Evolutionary conservation across 805 yeast genomes (phyloP).

Genomic region (Zygotorulaspora sp.): DNA sequence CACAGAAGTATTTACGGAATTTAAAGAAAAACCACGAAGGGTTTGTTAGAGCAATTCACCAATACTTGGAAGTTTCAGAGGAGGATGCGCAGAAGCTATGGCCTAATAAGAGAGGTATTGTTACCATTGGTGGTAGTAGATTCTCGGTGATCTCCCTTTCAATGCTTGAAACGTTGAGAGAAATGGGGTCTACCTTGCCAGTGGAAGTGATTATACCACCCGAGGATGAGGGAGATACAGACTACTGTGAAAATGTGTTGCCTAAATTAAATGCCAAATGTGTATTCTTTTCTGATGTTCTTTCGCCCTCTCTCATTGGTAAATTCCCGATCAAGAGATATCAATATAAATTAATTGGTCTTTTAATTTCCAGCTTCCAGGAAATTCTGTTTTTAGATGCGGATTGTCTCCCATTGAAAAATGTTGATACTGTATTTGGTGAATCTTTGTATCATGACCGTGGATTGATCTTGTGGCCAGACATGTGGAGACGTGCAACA

Average conservation of each 20-base stretch:
- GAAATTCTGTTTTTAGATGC: constrained; percentile 71
- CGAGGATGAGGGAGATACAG: constrained; percentile 63
- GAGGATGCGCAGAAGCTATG: constrained; percentile 6
- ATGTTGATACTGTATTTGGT: constrained; percentile 44
- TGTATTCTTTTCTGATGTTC: constrained; percentile 46
- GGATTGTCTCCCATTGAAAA: constrained; percentile 55
- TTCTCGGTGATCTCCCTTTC: constrained; percentile 60
- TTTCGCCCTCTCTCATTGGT: constrained; percentile 44
- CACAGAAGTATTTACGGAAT: constrained; percentile 11
- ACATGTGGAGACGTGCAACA: constrained; percentile 68
- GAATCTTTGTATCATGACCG: constrained; percentile 42
- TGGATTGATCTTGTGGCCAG: constrained; percentile 71
- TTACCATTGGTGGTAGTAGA: constrained; percentile 71
- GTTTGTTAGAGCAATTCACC: constrained; percentile 13
- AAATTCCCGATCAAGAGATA: constrained; percentile 46
- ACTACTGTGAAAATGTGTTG: constrained; percentile 59
- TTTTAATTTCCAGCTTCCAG: constrained; percentile 72
- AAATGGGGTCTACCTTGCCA: constrained; percentile 64
- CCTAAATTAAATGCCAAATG: constrained; percentile 66
- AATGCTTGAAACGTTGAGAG: constrained; percentile 51
- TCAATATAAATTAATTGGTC: constrained; percentile 68
- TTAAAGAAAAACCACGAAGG: constrained; percentile 16
- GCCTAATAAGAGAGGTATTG: constrained; percentile 53
- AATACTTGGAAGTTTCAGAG: not conserved
- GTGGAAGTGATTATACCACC: constrained; percentile 79